phyloP scores from a whole-genome alignment of 1,284 basidiomycete genomes.

The Sporisorium graminicola region DNA sequence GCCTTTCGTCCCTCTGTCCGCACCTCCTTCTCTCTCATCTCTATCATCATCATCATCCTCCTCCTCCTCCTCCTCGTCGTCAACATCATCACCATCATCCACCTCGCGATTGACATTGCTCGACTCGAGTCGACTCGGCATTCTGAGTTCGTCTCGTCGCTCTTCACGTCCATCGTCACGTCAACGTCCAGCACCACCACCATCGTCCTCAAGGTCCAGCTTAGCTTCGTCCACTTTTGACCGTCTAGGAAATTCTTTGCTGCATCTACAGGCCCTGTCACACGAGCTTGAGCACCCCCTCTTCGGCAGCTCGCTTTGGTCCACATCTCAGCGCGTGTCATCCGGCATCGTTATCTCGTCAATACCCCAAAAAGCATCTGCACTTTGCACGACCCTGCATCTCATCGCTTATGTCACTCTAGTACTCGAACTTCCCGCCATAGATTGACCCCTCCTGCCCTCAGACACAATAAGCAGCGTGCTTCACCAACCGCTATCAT shows the following conservation, averaged over 20 bases:
- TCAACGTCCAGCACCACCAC: not conserved
- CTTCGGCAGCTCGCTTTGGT: not conserved
- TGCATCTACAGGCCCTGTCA: not conserved
- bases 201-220: not conserved
- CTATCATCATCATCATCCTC: slow-evolving; percentile 9
- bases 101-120: not conserved
- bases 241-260: not conserved
- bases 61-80: slow-evolving; percentile 1
- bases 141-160: not conserved
- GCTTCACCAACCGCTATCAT: slow-evolving; percentile 12
- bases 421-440: not conserved
- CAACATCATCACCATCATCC: slow-evolving; percentile 8
- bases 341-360: not conserved
- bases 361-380: slow-evolving; percentile 1
- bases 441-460: not conserved
- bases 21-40: slow-evolving; percentile 3
- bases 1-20: not conserved
- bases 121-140: not conserved
- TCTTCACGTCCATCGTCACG: not conserved
- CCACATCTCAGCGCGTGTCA: not conserved
- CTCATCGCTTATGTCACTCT: slow-evolving; percentile 16
- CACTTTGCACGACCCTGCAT: not conserved
- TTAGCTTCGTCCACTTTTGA: not conserved
- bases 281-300: not conserved
- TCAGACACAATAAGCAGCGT: not conserved